These are phyloP conservation scores for Grosmannia serpens DNA, from an alignment of 2,329 filamentous ascomycete species.

Conservation along the genomic window DNA sequence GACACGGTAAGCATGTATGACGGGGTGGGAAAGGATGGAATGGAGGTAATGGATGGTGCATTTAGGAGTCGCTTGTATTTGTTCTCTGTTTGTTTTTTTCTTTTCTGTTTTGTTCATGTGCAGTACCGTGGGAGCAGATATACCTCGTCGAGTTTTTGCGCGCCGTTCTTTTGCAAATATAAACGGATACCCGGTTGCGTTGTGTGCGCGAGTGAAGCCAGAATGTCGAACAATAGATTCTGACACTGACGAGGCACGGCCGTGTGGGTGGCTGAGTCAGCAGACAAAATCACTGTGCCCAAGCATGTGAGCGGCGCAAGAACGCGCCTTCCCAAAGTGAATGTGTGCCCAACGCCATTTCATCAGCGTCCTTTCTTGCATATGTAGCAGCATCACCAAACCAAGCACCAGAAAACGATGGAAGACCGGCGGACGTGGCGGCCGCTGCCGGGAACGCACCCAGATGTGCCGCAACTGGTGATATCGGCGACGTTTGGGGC, in stretches of 20 bases:
- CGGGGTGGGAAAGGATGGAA: not conserved
- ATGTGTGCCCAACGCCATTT: no score
- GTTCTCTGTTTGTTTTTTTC: not conserved
- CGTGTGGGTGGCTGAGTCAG: no score
- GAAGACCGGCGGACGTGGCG: slow-evolving; percentile 28
- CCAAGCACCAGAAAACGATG: not conserved
- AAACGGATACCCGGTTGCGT: not conserved
- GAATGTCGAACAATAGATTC: no score
- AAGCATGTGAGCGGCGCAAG: no score
- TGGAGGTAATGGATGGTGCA: not conserved
- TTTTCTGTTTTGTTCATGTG: not conserved
- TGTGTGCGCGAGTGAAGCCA: no score
- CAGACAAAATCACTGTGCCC: no score
- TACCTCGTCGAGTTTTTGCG: not conserved
- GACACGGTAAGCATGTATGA: not conserved
- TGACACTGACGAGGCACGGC: no score
- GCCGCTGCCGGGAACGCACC: slow-evolving; percentile 31
- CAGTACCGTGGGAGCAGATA: not conserved
- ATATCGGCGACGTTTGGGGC: slow-evolving; percentile 44
- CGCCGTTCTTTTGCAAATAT: not conserved
- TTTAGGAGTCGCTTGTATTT: not conserved
- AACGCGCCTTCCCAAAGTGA: no score
- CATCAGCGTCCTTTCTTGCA: no score
- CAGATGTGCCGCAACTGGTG: slow-evolving; percentile 47
- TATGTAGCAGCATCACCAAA: not conserved